phyloP scores from a whole-genome alignment of 345 rosid genomes.

The Eucalyptus pauciflora region DNA sequence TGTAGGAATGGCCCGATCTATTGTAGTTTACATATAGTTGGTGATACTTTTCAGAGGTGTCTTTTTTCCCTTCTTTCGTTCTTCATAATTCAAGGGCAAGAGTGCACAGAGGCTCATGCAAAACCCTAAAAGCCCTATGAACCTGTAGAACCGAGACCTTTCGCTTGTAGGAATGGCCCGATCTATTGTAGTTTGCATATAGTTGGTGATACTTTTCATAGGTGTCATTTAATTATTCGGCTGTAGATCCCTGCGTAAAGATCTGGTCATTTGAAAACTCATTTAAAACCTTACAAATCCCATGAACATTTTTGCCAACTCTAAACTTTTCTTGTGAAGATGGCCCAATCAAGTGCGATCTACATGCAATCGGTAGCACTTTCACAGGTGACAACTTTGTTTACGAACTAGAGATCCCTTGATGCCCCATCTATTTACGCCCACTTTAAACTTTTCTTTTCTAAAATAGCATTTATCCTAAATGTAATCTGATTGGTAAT shows the following conservation, averaged over 20 bases:
- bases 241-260: rapidly evolving
- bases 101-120: not conserved
- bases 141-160: not conserved
- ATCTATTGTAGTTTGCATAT: not conserved
- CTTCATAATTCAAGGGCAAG: not conserved
- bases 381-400: not conserved
- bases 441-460: not conserved
- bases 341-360: not conserved
- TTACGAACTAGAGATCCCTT: not conserved
- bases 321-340: not conserved
- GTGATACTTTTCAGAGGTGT: too few relatives aligned
- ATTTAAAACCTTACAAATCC: not conserved
- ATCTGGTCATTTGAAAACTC: too few relatives aligned
- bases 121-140: not conserved
- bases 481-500: not conserved
- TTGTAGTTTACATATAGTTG: too few relatives aligned
- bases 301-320: not conserved
- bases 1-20: too few relatives aligned
- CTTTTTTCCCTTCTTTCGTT: not conserved
- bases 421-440: not conserved
- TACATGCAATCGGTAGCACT: not conserved
- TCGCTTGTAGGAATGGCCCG: not conserved
- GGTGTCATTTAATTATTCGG: rapidly evolving
- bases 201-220: not conserved
- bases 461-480: not conserved